Conservation (phyloP, 345 rosid species). For the Citropsis articulata region DNA sequence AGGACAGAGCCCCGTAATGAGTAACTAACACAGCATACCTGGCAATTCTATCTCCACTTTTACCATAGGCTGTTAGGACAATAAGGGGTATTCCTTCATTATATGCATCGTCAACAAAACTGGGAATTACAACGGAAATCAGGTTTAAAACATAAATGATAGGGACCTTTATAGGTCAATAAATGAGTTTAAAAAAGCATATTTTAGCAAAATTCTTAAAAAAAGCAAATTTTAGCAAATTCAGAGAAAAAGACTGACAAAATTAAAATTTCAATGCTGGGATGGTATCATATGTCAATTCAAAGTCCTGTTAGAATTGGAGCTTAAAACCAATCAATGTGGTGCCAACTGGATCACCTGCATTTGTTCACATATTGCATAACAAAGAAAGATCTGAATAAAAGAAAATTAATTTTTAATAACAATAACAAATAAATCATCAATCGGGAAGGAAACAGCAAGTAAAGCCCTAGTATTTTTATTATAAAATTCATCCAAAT, state of each 20-base stretch:
- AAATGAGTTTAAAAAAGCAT: not conserved
- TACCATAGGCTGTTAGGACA: slow-evolving; percentile 59
- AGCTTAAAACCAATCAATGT: not conserved
- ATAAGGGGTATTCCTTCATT: slow-evolving; percentile 61
- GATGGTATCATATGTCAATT: not conserved
- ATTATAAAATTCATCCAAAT: not conserved
- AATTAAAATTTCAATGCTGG: not conserved
- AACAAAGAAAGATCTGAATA: not conserved
- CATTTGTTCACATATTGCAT: not conserved
- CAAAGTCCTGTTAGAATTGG: not conserved
- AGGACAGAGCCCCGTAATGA: not conserved
- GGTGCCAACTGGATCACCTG: not conserved
- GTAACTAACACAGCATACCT: slow-evolving; percentile 38
- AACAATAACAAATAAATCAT: not conserved
- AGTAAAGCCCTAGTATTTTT: not conserved
- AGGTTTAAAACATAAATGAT: not conserved
- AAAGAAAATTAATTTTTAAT: not conserved
- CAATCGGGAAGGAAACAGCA: not conserved
- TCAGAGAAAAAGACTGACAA: not conserved
- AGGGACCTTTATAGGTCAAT: not conserved
- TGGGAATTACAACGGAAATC: slow-evolving; percentile 32
- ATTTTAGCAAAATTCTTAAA: not conserved
- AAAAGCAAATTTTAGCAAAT: not conserved
- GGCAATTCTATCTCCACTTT: slow-evolving; percentile 73
- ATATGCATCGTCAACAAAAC: slow-evolving; percentile 72